Percentiles rank a stretch among this genome's conserved stretches.
Evolutionary conservation across 768 basidiomycete species (phyloP).

Genomic region (Naematelia aurantialba): DNA sequence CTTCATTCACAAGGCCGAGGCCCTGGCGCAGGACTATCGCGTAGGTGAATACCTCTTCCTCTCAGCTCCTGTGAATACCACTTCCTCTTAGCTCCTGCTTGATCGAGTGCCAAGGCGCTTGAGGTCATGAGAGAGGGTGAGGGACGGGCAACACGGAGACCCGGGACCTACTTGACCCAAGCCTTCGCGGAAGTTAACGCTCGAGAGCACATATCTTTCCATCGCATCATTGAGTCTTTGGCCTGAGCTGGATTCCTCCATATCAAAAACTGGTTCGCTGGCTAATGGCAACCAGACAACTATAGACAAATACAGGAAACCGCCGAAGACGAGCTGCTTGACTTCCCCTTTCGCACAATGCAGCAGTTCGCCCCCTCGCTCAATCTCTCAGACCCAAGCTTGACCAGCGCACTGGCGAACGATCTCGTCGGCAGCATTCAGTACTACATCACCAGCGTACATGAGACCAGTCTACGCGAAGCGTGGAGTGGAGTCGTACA

Average conservation of each 20-base stretch:
- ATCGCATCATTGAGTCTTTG: slow-evolving; percentile 1
- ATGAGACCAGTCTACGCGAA: slow-evolving; percentile 85
- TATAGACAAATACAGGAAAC: slow-evolving; percentile 86
- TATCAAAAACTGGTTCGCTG: too few relatives aligned
- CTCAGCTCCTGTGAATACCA: too few relatives aligned
- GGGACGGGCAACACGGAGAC: too few relatives aligned
- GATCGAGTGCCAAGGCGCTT: background rate
- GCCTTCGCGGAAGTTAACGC: too few relatives aligned
- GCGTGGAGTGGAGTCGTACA: slow-evolving; percentile 88
- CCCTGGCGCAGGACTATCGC: slow-evolving; percentile 78
- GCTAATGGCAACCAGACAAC: slow-evolving; percentile 64
- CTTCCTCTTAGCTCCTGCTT: too few relatives aligned
- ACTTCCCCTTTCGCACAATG: slow-evolving; percentile 53
- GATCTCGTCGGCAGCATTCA: slow-evolving; percentile 56
- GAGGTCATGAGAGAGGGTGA: too few relatives aligned
- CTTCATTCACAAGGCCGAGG: slow-evolving; percentile 94
- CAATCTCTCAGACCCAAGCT: slow-evolving; percentile 58
- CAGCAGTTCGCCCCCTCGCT: slow-evolving; percentile 17
- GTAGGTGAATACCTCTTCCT: slow-evolving; percentile 49
- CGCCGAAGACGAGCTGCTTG: slow-evolving; percentile 73
- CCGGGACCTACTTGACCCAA: too few relatives aligned
- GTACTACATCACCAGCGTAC: slow-evolving; percentile 87
- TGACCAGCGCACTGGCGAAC: slow-evolving; percentile 60
- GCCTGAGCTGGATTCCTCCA: too few relatives aligned
- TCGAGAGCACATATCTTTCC: too few relatives aligned